Evolutionary conservation across 2,329 filamentous ascomycete genomes (phyloP).

Genomic region (Phialophora verrucosa): DNA sequence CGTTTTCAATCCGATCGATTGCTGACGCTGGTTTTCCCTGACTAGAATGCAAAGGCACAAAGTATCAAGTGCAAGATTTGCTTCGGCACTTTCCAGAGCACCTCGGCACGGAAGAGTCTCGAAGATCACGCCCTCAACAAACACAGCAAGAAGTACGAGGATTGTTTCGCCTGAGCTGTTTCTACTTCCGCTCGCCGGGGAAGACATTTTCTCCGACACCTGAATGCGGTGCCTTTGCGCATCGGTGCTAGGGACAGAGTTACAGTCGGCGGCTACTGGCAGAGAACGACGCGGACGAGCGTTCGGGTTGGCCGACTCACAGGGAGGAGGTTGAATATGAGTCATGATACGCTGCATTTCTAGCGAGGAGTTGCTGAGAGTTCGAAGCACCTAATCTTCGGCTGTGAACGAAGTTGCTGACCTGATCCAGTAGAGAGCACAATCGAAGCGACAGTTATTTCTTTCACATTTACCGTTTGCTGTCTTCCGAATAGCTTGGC

Average conservation of each 20-base stretch:
- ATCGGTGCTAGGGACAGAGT: neutral
- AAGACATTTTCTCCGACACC: neutral
- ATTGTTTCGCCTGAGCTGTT: conserved; percentile 67
- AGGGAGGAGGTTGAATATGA: neutral
- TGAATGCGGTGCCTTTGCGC: neutral
- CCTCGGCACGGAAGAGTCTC: conserved; percentile 73
- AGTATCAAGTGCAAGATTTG: conserved; percentile 78
- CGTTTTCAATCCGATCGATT: neutral
- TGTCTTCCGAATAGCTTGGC: neutral
- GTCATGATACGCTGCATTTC: neutral
- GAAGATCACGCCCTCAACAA: conserved; percentile 76
- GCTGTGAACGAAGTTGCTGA: neutral
- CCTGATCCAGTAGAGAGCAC: neutral
- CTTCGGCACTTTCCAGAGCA: conserved; percentile 80
- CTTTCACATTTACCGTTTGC: neutral
- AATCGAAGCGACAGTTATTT: neutral
- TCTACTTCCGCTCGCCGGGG: neutral
- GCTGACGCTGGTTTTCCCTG: neutral
- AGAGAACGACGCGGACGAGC: neutral
- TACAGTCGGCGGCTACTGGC: neutral
- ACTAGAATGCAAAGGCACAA: conserved; percentile 73
- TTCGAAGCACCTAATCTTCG: neutral
- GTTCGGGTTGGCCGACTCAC: neutral
- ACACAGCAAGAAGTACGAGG: conserved; percentile 71
- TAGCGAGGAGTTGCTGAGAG: conserved; percentile 1